phyloP scores from a whole-genome alignment of 805 yeast species.

The Candida cerambycidarum region DNA sequence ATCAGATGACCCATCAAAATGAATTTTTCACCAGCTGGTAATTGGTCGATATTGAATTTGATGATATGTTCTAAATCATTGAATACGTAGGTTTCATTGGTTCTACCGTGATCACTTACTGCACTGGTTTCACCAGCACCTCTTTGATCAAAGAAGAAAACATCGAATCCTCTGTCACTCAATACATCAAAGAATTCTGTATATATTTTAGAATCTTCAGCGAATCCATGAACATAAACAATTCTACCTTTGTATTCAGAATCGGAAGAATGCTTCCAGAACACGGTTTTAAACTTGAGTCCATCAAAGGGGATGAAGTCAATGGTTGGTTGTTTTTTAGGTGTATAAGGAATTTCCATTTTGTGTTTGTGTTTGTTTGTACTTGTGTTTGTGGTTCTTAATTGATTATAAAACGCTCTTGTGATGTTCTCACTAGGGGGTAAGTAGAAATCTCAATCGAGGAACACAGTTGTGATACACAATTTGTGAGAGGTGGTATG shows the following conservation, averaged over 20 bases:
- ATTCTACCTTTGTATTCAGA: constrained; percentile 50
- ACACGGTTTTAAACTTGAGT: constrained; percentile 40
- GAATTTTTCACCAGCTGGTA: constrained; percentile 36
- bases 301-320: constrained; percentile 35
- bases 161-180: constrained; percentile 56
- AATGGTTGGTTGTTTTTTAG: constrained; percentile 29
- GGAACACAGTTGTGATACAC: no score
- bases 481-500: no score
- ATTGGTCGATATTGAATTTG: constrained; percentile 35
- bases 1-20: constrained; percentile 69
- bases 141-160: constrained; percentile 70
- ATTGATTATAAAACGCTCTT: no score
- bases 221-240: constrained; percentile 69
- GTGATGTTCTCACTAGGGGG: no score
- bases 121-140: constrained; percentile 71
- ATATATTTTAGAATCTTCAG: constrained; percentile 55
- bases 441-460: no score
- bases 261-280: constrained; percentile 45
- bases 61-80: constrained; percentile 62
- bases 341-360: constrained; percentile 29
- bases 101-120: constrained; percentile 52
- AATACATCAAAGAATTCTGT: constrained; percentile 54
- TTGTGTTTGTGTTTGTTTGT: not conserved
- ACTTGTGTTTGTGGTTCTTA: no score
- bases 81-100: constrained; percentile 56